Base-by-base conservation (phyloP, 306 rosid genomes). In the Nissolia schottii region DNA sequence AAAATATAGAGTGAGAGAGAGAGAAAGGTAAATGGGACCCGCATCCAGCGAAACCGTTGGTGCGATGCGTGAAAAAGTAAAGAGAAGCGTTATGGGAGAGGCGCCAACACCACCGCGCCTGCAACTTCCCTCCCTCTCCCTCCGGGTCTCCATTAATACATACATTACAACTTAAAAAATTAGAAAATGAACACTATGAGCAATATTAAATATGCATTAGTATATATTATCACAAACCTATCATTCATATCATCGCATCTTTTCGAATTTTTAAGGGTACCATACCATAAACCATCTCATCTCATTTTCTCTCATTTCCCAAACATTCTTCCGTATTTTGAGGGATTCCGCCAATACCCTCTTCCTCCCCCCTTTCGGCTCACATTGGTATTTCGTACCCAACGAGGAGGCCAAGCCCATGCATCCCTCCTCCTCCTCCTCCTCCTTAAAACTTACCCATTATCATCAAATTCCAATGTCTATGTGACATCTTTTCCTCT, bases 321-420 rank as follows among this genome's bases (percentile, higher is more conserved):
- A 37, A 67, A 25, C 40, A 58, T 79, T 66, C 27, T 72, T 66
- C 51, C 64, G 24, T 73, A 66, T 73, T 58, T 66, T 20, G 18
- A 73, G 83, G 70, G 75, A 73, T 57, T 64, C 40, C 55, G 12
- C 8, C 63, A 32, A n/a, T n/a, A n/a, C 35, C 57, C 14, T 46
- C 72, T 53, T 58, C 49, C 23, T n/a, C 63, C 24, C 2, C 23
- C 40, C 15, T 18, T 65, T 57, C n/a, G n/a, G 54, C 79, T 62
- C 20, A 64, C 75, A 58, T 74, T 58, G 49, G 64, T 73, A 58
- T 45, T 45, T 45, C 15, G 20, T 15, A 45, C 12, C 12, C 11
- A 6, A 34, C 64, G 41, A 57, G 41, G 64, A 57, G 23, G 41
- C 35, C 6, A 45, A n/a, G 51, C 64, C 35, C 6, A 45, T 45